A percentile compares a stretch with the other conserved stretches of the same genome.
Evolutionary conservation across 2,329 filamentous ascomycete species (phyloP).

Genomic region (Stylonectria norvegica): DNA sequence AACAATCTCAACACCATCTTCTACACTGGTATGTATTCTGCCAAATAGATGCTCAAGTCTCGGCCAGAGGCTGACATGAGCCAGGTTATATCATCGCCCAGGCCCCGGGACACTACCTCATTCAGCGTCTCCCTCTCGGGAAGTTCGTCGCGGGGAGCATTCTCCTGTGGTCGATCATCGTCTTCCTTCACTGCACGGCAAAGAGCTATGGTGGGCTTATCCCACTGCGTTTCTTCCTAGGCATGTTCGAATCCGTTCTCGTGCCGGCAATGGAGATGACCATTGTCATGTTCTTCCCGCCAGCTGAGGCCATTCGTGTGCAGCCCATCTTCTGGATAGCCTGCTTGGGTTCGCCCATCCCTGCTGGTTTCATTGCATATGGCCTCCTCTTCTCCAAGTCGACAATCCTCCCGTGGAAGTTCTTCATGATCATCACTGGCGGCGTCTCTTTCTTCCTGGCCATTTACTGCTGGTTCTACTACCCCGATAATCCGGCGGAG

Average conservation of each 20-base stretch:
- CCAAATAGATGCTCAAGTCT: background rate
- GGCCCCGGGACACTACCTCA: slow-evolving; percentile 38
- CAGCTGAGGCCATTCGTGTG: slow-evolving; percentile 31
- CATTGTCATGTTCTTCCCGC: slow-evolving; percentile 38
- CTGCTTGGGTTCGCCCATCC: slow-evolving; percentile 33
- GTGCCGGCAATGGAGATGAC: slow-evolving; percentile 41
- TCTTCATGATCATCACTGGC: slow-evolving; percentile 39
- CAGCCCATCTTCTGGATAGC: slow-evolving; percentile 35
- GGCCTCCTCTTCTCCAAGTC: slow-evolving; percentile 37
- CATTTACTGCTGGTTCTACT: slow-evolving; percentile 33
- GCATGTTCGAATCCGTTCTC: slow-evolving; percentile 34
- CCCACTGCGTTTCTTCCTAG: slow-evolving; percentile 35
- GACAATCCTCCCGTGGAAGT: slow-evolving; percentile 35
- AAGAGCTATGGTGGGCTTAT: slow-evolving; percentile 34
- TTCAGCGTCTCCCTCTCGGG: slow-evolving; percentile 37
- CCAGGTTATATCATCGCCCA: slow-evolving; percentile 36
- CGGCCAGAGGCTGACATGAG: background rate
- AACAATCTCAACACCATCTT: slow-evolving; percentile 42
- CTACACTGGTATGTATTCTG: slow-evolving; percentile 34
- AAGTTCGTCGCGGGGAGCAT: slow-evolving; percentile 33
- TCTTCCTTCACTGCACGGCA: slow-evolving; percentile 37
- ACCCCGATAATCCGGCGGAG: slow-evolving; percentile 38
- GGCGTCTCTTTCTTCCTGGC: slow-evolving; percentile 33
- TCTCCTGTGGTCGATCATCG: slow-evolving; percentile 35
- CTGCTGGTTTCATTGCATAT: slow-evolving; percentile 38